These are phyloP conservation scores for Sporisorium scitamineum DNA, from an alignment of 1,284 basidiomycete species.

Conservation along the genomic window DNA sequence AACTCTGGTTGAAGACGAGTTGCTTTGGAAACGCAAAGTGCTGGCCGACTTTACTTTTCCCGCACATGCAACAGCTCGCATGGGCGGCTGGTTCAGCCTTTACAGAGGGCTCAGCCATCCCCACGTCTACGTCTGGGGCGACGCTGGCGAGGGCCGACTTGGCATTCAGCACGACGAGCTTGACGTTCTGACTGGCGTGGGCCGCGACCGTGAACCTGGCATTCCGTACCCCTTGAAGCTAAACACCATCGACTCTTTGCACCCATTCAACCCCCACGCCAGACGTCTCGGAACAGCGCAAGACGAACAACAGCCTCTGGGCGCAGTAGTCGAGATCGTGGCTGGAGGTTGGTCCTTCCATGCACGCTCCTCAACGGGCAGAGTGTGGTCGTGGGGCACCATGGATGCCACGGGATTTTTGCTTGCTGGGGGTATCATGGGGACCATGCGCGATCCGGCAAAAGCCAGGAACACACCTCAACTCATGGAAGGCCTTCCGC, in stretches of 20 bases:
- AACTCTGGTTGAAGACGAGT: constrained; percentile 30
- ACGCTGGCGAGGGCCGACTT: constrained; percentile 24
- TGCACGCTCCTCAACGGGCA: constrained; percentile 39
- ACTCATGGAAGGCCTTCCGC: constrained; percentile 19
- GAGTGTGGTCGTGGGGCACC: constrained; percentile 46
- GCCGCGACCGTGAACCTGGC: constrained; percentile 5
- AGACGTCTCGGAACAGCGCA: background rate
- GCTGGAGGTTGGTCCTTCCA: constrained; percentile 57
- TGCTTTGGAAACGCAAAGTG: constrained; percentile 49
- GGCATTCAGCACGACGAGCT: constrained; percentile 12
- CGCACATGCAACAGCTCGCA: constrained; percentile 29
- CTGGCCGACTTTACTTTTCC: constrained; percentile 50
- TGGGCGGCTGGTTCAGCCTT: constrained; percentile 46
- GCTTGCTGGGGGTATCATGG: background rate
- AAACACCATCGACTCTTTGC: constrained; percentile 1
- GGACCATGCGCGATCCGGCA: constrained; percentile 4
- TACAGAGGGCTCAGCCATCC: constrained; percentile 43
- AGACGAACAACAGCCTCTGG: background rate
- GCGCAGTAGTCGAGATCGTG: constrained; percentile 31
- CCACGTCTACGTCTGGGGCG: constrained; percentile 50
- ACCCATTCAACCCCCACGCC: background rate
- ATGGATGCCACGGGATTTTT: too few relatives aligned
- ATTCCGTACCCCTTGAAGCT: constrained; percentile 41
- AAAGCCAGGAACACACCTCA: background rate
- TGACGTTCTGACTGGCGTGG: background rate